Evolutionary conservation across 495 filamentous ascomycete species (phyloP).

Genomic region (Annulohypoxylon bovei): DNA sequence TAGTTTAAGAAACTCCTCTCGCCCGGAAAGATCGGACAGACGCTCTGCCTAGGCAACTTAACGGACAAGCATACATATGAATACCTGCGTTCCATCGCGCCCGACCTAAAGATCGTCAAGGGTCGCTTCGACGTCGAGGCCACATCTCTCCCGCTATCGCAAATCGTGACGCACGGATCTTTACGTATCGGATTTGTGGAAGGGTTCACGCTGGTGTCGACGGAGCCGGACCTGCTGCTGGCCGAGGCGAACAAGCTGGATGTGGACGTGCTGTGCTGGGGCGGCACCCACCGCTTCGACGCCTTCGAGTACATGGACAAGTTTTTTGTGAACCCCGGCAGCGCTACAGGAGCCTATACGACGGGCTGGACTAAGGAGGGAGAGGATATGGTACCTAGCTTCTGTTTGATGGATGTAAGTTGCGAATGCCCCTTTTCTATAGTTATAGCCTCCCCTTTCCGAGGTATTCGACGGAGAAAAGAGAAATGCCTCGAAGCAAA

Average conservation of each 20-base stretch:
- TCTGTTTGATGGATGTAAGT: slow-evolving; percentile 99
- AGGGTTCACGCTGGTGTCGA: slow-evolving; percentile 93
- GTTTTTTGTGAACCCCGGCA: slow-evolving; percentile 99
- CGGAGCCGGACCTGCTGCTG: slow-evolving; percentile 88
- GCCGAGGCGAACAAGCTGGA: slow-evolving; percentile 96
- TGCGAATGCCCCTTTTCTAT: background rate
- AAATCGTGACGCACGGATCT: slow-evolving; percentile 93
- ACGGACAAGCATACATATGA: slow-evolving; percentile 95
- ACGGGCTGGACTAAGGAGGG: slow-evolving; percentile 64
- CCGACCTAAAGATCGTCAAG: slow-evolving; percentile 95
- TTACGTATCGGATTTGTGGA: slow-evolving; percentile 96
- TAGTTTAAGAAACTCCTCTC: slow-evolving; percentile 99
- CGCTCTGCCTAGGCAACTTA: slow-evolving; percentile 95
- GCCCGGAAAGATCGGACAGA: slow-evolving; percentile 97
- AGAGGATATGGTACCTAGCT: slow-evolving; percentile 91
- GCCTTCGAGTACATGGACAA: slow-evolving; percentile 98
- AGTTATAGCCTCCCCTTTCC: background rate
- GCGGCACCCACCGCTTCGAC: slow-evolving; percentile 96
- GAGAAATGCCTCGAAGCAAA: background rate
- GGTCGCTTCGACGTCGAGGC: slow-evolving; percentile 95
- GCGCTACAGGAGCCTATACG: slow-evolving; percentile 85
- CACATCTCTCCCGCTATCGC: slow-evolving; percentile 86
- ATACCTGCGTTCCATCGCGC: slow-evolving; percentile 89
- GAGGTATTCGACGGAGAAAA: background rate
- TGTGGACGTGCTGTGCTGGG: slow-evolving; percentile 96